Evolutionary conservation across 441 rosid species (phyloP).

Genomic region (Populus hybrid): DNA sequence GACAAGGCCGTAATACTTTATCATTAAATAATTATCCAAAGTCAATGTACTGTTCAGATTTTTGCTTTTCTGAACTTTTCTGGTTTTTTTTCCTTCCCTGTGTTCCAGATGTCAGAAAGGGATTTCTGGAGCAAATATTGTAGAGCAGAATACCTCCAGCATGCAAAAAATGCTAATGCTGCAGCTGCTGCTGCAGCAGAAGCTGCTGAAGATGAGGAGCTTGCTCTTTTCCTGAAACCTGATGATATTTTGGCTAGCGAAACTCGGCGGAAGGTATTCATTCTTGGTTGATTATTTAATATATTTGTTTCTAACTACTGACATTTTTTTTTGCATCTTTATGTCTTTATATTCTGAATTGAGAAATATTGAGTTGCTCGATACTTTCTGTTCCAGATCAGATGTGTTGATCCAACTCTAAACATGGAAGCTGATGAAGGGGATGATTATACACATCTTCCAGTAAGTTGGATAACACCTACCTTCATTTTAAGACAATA

Average conservation of each 20-base stretch:
- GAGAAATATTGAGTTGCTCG: not conserved
- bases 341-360: not conserved
- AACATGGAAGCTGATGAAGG: slow-evolving; percentile 94
- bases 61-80: slow-evolving; percentile 4
- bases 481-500: not conserved
- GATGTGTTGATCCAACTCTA: slow-evolving; percentile 87
- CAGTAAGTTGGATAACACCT: slow-evolving; percentile 41
- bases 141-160: slow-evolving; percentile 88
- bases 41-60: not conserved
- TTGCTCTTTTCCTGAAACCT: slow-evolving; percentile 82
- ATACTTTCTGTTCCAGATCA: slow-evolving; percentile 42
- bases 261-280: slow-evolving; percentile 64
- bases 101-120: slow-evolving; percentile 69
- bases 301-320: not conserved
- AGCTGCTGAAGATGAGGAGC: slow-evolving; percentile 97
- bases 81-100: slow-evolving; percentile 15
- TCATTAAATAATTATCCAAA: not conserved
- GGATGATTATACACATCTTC: slow-evolving; percentile 91
- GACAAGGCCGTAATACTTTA: not conserved
- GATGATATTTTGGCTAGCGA: slow-evolving; percentile 83
- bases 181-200: slow-evolving; percentile 89
- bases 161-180: slow-evolving; percentile 62
- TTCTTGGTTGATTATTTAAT: slow-evolving; percentile 13
- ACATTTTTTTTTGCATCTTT: not conserved
- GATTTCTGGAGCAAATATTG: slow-evolving; percentile 90